Base-by-base conservation (phyloP, 495 filamentous ascomycete genomes). In the Mycothermus thermophilus region DNA sequence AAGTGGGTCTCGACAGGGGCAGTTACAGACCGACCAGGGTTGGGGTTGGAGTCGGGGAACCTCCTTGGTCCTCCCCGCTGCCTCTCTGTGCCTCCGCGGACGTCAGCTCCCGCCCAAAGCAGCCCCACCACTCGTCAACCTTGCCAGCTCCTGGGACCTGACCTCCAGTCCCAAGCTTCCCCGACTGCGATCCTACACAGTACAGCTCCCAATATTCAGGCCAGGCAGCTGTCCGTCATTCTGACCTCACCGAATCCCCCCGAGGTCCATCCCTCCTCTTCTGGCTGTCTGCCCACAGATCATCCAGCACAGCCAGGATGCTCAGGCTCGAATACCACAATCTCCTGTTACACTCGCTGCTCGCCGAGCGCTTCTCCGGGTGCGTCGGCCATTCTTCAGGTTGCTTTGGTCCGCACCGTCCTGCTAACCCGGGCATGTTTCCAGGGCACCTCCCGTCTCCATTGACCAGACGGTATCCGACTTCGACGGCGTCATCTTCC, bases 261-360 rank as follows among this genome's bases (percentile, higher is more conserved):
- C n/a, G n/a, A n/a, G n/a, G n/a, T n/a, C n/a, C n/a, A n/a, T n/a
- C n/a, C n/a, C n/a, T n/a, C n/a, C n/a, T n/a, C n/a, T n/a, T n/a
- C n/a, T n/a, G n/a, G n/a, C n/a, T n/a, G n/a, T n/a, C n/a, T n/a
- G n/a, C n/a, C n/a, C n/a, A n/a, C n/a, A n/a, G n/a, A n/a, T n/a
- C n/a, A n/a, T n/a, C n/a, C n/a, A n/a, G n/a, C 8, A 10, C 25
- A 26, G 38, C 37, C 62, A 76, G 49, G 45, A 95, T 95, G 90
- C 75, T 97, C 62, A 79, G 96, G 52, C 77, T 99, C 49, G 90
- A 99, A 56, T 99, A 99, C 57, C 90, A 96, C 55, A 99, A 99
- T 62, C 86, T 92, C 38, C 70, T 96, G 51, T 93, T 99, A 54
- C 83, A 94, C 63, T 80, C 85, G 36, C 75, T 96, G 46, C 77